Percentiles rank a stretch among this genome's conserved stretches.
These are phyloP conservation scores for Ensete glaucum DNA, from an alignment of 176 grass and related monocot species.

Conservation along the genomic window DNA sequence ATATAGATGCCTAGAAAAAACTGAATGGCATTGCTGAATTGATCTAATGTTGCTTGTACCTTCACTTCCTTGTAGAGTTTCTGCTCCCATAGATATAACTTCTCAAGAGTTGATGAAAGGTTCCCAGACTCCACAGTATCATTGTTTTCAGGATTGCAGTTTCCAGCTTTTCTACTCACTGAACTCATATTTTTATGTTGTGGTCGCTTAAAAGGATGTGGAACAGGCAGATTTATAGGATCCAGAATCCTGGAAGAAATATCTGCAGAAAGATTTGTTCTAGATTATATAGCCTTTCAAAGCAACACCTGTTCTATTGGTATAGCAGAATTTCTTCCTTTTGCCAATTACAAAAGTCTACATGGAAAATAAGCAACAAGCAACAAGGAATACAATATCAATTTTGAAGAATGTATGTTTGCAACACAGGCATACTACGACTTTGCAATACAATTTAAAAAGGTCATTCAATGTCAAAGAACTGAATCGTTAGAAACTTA, in stretches of 20 bases:
- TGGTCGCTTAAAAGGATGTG: slow-evolving; percentile 5
- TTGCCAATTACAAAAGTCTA: background rate
- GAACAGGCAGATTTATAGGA: slow-evolving; percentile 31
- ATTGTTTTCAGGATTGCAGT: slow-evolving; percentile 4
- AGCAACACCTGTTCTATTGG: background rate
- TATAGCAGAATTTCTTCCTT: background rate
- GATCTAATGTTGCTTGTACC: slow-evolving; percentile 30
- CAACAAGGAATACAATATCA: background rate
- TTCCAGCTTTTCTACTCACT: slow-evolving; percentile 14
- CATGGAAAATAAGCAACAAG: background rate
- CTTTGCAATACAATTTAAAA: too few relatives aligned
- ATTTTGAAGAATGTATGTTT: too few relatives aligned
- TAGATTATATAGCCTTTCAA: background rate
- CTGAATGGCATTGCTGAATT: background rate
- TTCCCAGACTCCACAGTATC: slow-evolving; percentile 4
- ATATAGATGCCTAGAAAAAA: background rate
- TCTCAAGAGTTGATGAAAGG: slow-evolving; percentile 79
- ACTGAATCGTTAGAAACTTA: background rate
- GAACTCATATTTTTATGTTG: slow-evolving; percentile 26
- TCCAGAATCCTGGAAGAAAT: slow-evolving; percentile 47
- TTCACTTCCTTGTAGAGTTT: slow-evolving; percentile 84
- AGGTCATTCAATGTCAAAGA: too few relatives aligned
- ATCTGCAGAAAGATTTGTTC: slow-evolving; percentile 38
- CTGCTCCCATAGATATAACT: slow-evolving; percentile 78
- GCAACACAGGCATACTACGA: too few relatives aligned